Evolutionary conservation across 1,139 yeast species (phyloP), one percentile per base, ranked within the genome.

Genomic region (Saccharomycopsis crataegensis): DNA sequence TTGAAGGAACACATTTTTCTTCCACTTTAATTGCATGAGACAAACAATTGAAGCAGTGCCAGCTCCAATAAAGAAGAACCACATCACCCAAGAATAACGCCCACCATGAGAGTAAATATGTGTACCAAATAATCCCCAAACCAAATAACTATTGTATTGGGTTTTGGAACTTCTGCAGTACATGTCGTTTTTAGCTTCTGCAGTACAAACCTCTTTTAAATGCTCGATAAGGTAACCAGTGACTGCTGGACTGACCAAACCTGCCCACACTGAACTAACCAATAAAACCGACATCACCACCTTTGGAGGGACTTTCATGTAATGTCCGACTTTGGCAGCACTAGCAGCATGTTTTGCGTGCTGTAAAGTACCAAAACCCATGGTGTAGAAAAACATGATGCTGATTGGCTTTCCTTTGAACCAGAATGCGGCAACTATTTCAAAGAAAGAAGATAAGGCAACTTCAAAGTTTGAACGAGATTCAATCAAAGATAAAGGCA

Each of bases 291-390:
- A 64, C 68, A 83, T 82, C 62, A 82, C 65, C 0, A 80, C 70
- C 56, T 84, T 72, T 16, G 87, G 88, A 0, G 86, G 79, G 38
- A 83, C 66, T 61, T 81, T 81, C 60, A 79, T 67, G 61, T 83
- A 83, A 60, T 83, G 87, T 4, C 80, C 87, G 62, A 79, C 64
- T 64, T 83, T 83, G 72, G 79, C 78, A 62, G 80, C 84, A 32
- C 73, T 69, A 43, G 78, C 70, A 64, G 74, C 82, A 51, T 74
- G 70, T 47, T 78, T 72, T 0, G 86, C 86, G 61, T 80, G 86
- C 3, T 71, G 70, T 61, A 78, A 78, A 46, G 81, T 77, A 59
- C 78, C 78, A 65, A 74, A 79, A 11, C 86, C 86, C 61, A 74
- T 75, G 1, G 83, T 76, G 64, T 82, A 82, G 66, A 81, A 74